Evolutionary conservation across 228 moss, liverwort and hornwort genomes (phyloP), one percentile per base, ranked within the genome.

Genomic region (Sphagnum fallax): DNA sequence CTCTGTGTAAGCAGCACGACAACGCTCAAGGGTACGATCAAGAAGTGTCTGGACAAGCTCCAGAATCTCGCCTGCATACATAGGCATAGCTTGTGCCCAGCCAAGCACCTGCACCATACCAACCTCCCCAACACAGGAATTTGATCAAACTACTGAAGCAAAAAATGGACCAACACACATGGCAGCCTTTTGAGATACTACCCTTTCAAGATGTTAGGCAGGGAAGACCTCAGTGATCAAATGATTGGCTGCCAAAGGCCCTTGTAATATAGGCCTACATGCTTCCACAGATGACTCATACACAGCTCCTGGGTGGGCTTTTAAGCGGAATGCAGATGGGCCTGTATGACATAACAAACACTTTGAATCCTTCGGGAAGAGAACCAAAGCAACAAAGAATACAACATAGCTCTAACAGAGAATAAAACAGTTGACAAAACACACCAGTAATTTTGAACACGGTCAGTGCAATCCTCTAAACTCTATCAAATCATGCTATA

Each of bases 21-120:
- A 98, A 73, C 98, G 93, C 72, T 98, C 98, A 66, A 98, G 75
- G 53, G 98, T 98, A 66, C 98, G 98, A 75, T 98, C 98, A 64
- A 98, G 86, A 74, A 98, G 90, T 14, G 94, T 92, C 70, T 98
- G 98, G 73, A 98, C 98, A 75, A 98, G 87, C 84, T 98, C 98
- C 86, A 98, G 65, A 74, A 98, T 89, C 76, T 98, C 98, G 13
- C 94, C 94, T 66, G 98, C 98, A 71, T 98, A 98, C 91, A 98
- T 94, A 53, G 98, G 98, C 98, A 98, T 98, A 64, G 98, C 91
- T 86, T 98, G 90, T 57, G 98, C 98, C 98, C 98, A 98, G 64
- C 94, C 98, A 78, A 98, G 86, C 65, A 98, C 98, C 98, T 98
- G 65, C 48, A 69, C 8, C 16, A 70, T 52, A 6, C 71, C 64